Evolutionary conservation across 108 stramenopile genomes (phyloP).

Genomic region (Mediolabrus comicus): DNA sequence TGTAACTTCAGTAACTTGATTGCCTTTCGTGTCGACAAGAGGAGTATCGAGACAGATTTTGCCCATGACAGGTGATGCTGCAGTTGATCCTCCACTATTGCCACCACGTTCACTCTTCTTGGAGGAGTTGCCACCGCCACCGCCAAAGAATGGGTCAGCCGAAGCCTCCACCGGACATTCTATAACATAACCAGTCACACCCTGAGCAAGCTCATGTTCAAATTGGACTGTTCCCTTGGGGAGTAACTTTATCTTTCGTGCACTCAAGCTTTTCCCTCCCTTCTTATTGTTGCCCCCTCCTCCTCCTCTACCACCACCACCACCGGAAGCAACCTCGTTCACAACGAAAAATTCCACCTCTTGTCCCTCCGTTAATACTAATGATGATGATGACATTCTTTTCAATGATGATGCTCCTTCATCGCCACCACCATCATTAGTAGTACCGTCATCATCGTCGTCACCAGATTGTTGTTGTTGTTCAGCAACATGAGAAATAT

Average conservation of each 20-base stretch:
- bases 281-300: not conserved
- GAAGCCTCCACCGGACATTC: slow-evolving; percentile 47
- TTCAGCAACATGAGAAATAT: slow-evolving; percentile 59
- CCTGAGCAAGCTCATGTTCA: slow-evolving; percentile 56
- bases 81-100: slow-evolving; percentile 13
- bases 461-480: no score
- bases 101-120: slow-evolving; percentile 4
- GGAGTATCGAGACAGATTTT: slow-evolving; percentile 45
- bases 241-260: slow-evolving; percentile 58
- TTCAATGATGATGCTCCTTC: not conserved
- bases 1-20: slow-evolving; percentile 46
- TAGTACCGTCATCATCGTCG: slow-evolving; percentile 31
- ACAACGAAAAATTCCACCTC: slow-evolving; percentile 80
- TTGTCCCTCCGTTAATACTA: slow-evolving; percentile 56
- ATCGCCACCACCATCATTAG: not conserved
- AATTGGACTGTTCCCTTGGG: slow-evolving; percentile 69
- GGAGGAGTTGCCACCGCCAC: no score
- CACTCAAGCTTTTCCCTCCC: slow-evolving; percentile 44
- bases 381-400: not conserved
- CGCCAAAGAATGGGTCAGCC: not conserved
- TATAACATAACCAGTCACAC: slow-evolving; percentile 67
- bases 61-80: slow-evolving; percentile 33
- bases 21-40: slow-evolving; percentile 24
- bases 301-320: slow-evolving; percentile 1
- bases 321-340: slow-evolving; percentile 11